Evolutionary conservation across 352 stramenopile species (phyloP), one percentile per base, ranked within the genome.

Genomic region (Phytophthora megakarya): DNA sequence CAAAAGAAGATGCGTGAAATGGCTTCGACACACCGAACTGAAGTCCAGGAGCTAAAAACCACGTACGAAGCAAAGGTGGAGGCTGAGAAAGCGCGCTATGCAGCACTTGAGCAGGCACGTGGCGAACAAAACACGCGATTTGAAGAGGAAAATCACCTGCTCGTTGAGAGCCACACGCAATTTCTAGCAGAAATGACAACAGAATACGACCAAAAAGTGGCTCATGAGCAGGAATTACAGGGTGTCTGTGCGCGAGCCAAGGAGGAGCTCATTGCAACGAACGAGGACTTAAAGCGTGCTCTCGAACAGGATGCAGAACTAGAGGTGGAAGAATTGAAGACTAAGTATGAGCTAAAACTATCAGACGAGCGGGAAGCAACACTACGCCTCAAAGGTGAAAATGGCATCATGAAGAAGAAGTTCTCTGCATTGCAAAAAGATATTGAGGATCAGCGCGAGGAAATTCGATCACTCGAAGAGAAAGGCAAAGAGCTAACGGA

Each of bases 331-430:
- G 90, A 97, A 32, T 69, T 98, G 25, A 96, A 96, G 33, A 86
- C 83, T 44, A 92, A 86, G 49, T 98, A 97, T 59, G 92, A 98
- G 56, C 69, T 86, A 7, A 97, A 98, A 65, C 71, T 98, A 23
- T 75, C 88, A 18, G 86, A 90, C 23, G 89, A 98, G 46, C 78
- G 89, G 0, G 90, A 98, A 65, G 88, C 90, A 4, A 98, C 91
- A 18, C 70, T 98, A 45, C 88, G 91, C 3, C 88, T 96, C n/a
- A 98, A 98, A 68, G 92, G 93, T 15, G 95, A 98, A 65, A 98
- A 98, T 54, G 94, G 92, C 6, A 98, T 98, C 66, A 98, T 98
- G 92, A 97, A 96, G 68, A 98, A 98, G 67, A 98, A 98, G 65
- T 98, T 98, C 44, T 95, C 82, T 5, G 86, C 96, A 9, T 59